Base-by-base conservation (phyloP, 441 rosid species). In the Gossypium lobatum region DNA sequence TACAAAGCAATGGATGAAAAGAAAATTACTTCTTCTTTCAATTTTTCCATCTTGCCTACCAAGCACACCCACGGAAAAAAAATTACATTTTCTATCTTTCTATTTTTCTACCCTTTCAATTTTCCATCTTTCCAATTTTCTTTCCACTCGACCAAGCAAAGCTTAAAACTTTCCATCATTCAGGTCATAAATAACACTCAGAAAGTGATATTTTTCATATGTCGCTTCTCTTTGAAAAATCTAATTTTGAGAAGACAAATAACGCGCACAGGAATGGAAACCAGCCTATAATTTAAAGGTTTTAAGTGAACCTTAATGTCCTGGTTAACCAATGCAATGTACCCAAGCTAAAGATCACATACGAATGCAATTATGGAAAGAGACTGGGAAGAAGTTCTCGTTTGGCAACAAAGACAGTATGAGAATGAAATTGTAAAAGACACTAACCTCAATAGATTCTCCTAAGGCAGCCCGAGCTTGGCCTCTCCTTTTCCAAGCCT, bases 401-500 rank as follows among this genome's bases (percentile, higher is more conserved):
- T 63, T 52, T 65, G 63, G 25, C 25, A 52, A 42, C 54, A 80
- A 54, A 62, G 54, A 62, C 73, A 73, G 53, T 54, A 72, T 42
- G 14, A 64, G 37, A 42, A 58, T 71, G 57, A 39, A 71, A 14
- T 61, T 11, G 8, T 46, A 48, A 45, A 73, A 13, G 48, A 50
- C 37, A 2, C 61, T 79, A 79, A 95, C 98, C 94, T 92, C 89
- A 72, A 73, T 77, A 75, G 88, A 91, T 83, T 93, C 93, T 79
- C 99, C 97, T 62, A 92, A 83, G 77, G 98, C 98, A 82, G 99
- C 99, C 82, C 91, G 91, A 64, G 98, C 99, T 79, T 95, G 99
- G 71, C 99, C 97, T 83, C 99, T 93, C 75, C 97, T 90, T 85
- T 95, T 95, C 99, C 99, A 95, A 61, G 98, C 99, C 92, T 95